A percentile compares a stretch with the other conserved stretches of the same genome.
These are phyloP conservation scores for Raphanus hybrid DNA, from an alignment of 441 rosid genomes.

Conservation along the genomic window DNA sequence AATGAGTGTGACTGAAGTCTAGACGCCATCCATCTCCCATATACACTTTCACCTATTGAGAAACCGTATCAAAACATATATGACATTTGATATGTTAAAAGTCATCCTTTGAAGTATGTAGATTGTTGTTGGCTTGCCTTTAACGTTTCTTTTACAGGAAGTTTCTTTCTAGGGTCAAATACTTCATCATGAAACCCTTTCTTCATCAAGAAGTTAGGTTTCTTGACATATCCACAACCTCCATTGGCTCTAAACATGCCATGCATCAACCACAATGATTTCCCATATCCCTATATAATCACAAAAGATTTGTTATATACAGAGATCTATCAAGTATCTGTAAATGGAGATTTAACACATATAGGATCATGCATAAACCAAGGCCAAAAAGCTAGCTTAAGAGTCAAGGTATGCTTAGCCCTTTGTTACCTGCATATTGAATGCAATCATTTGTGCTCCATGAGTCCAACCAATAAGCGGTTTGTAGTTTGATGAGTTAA, in stretches of 20 bases:
- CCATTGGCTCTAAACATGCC: slow-evolving; percentile 77
- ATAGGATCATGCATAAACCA: neutral
- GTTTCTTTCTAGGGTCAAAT: slow-evolving; percentile 54
- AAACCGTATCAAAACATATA: neutral
- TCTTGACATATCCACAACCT: slow-evolving; percentile 68
- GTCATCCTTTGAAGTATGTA: neutral
- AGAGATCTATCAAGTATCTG: neutral
- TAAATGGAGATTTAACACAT: neutral
- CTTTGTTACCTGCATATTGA: slow-evolving; percentile 59
- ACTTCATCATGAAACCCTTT: slow-evolving; percentile 50
- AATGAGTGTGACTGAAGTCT: slow-evolving; percentile 68
- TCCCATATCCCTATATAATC: slow-evolving; percentile 57
- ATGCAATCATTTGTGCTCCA: slow-evolving; percentile 75
- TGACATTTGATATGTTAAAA: neutral
- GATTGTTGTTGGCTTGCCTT: slow-evolving; percentile 45
- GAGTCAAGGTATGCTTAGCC: slow-evolving; percentile 19
- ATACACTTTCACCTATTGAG: slow-evolving; percentile 56
- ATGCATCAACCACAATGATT: slow-evolving; percentile 70
- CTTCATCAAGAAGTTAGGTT: slow-evolving; percentile 59
- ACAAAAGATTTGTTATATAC: neutral
- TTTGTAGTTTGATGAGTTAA: slow-evolving; percentile 68
- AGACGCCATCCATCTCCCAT: slow-evolving; percentile 72
- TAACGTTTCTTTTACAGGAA: slow-evolving; percentile 49
- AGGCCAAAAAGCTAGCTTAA: slow-evolving; percentile 2
- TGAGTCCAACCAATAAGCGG: slow-evolving; percentile 71